Base-by-base conservation (phyloP, 2,329 filamentous ascomycete species). In the Dothistroma pini region DNA sequence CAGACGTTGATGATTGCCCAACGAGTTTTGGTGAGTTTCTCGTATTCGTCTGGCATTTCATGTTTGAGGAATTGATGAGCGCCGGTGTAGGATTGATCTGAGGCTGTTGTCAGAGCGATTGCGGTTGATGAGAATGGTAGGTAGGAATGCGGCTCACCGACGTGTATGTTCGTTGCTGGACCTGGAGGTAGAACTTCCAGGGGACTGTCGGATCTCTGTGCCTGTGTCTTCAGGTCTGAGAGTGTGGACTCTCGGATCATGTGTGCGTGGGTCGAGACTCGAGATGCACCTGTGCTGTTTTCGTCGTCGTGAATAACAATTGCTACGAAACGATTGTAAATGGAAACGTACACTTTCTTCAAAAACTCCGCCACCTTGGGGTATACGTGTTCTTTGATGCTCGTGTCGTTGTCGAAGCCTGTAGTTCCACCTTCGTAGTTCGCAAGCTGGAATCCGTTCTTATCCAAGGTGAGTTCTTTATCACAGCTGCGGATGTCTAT, bases 1-100 rank as follows among this genome's bases (percentile, higher is more conserved):
- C 54, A 56, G 21, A 56, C 35, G 22, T 56, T 56, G 21, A 56
- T 48, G 12, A 56, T 56, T 3, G 52, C 57, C 57, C 60, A 59
- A 16, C 57, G 57, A 16, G n/a, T 32, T 35, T 54, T 47, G 3
- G n/a, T 49, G 19, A 50, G 47, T 19, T 32, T n/a, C 11, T 32
- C 21, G 14, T 25, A 31, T 16, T 47, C 16, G 22, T 56, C 38
- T 31, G 21, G 11, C 9, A 49, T 11, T 25, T 57, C 34, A 25
- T 7, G n/a, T 31, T 50, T 12, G 38, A 14, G 31, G 47, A 49
- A 31, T 19, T 21, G 35, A 10, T 57, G 41, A 16, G 55, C 55
- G 25, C 55, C 55, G 47, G 11, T 12, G 44, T 51, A 57, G 38
- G 55, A 57, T 41, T 57, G 55, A 16, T 57, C 44, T 44, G 16